Conservation (phyloP, 257 asterid species). For the Lantana camara region DNA sequence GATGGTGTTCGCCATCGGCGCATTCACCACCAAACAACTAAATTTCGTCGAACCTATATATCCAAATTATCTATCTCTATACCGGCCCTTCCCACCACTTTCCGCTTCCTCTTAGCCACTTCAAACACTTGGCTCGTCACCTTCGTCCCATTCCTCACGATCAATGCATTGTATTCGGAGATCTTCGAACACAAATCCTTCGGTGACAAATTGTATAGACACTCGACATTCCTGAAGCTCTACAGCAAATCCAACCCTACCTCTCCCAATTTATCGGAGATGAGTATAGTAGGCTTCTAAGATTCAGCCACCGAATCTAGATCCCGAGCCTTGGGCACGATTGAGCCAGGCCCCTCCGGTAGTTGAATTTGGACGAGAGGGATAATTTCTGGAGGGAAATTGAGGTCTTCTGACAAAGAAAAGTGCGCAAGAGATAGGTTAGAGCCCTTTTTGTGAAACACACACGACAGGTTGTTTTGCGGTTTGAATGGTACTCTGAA, state of each 20-base stretch:
- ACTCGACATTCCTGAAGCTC: conserved; percentile 57
- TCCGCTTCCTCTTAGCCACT: conserved; percentile 77
- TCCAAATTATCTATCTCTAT: conserved; percentile 95
- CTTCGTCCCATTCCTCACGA: conserved; percentile 90
- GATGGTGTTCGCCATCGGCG: conserved; percentile 92
- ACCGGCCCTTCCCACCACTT: conserved; percentile 93
- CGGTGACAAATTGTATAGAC: conserved; percentile 62
- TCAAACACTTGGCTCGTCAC: conserved; percentile 89
- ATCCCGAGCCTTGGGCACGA: conserved; percentile 37
- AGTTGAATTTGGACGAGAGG: conserved; percentile 29
- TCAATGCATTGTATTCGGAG: conserved; percentile 68
- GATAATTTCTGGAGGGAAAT: conserved; percentile 34
- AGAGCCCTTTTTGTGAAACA: neutral
- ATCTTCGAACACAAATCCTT: conserved; percentile 75
- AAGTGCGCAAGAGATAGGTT: conserved; percentile 18
- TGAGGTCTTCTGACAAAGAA: conserved; percentile 37
- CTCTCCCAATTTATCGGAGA: conserved; percentile 94
- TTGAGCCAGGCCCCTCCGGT: conserved; percentile 11
- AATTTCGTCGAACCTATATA: conserved; percentile 89
- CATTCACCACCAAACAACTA: conserved; percentile 92
- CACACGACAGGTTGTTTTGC: too few relatives aligned
- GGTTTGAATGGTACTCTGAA: too few relatives aligned
- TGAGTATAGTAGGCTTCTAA: conserved; percentile 68
- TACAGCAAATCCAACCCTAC: conserved; percentile 73
- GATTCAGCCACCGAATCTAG: conserved; percentile 32